Conservation (phyloP, 208 protist genomes). For the Leishmania mexicana region DNA sequence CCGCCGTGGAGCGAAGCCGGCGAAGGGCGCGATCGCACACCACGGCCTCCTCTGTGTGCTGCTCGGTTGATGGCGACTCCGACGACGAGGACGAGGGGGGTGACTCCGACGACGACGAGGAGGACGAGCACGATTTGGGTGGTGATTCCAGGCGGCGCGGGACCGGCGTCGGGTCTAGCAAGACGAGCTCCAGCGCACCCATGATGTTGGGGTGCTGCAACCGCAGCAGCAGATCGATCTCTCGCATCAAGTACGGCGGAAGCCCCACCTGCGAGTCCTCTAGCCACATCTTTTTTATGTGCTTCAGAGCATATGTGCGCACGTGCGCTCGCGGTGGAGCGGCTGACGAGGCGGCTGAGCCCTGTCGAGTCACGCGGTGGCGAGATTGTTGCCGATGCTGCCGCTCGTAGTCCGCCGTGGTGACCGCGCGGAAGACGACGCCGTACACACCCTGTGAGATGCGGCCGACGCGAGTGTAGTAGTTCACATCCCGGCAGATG, state of each 20-base stretch:
- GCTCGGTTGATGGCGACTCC: background rate
- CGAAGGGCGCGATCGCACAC: background rate
- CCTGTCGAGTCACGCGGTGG: constrained; percentile 5
- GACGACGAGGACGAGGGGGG: constrained; percentile 1
- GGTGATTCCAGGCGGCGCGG: constrained; percentile 5
- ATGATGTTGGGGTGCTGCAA: constrained; percentile 86
- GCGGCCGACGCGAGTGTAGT: constrained; percentile 47
- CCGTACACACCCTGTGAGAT: constrained; percentile 87
- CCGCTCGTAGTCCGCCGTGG: constrained; percentile 9
- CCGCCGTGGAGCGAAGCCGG: background rate
- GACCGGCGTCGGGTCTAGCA: constrained; percentile 40
- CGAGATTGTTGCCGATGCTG: constrained; percentile 2
- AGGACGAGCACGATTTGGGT: background rate
- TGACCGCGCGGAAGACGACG: constrained; percentile 68
- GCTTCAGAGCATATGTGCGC: constrained; percentile 71
- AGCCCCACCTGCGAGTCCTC: constrained; percentile 80
- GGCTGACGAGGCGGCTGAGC: background rate
- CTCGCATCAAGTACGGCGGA: constrained; percentile 79
- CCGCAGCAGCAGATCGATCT: constrained; percentile 83
- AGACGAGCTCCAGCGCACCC: constrained; percentile 44
- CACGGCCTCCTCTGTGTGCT: background rate
- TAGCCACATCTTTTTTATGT: constrained; percentile 82
- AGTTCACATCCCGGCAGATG: constrained; percentile 64
- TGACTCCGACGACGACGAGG: background rate
- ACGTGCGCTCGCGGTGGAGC: background rate